A percentile compares a stretch with the other conserved stretches of the same genome.
phyloP scores from a whole-genome alignment of 148 eudicot species.

The Camellia sinensis region DNA sequence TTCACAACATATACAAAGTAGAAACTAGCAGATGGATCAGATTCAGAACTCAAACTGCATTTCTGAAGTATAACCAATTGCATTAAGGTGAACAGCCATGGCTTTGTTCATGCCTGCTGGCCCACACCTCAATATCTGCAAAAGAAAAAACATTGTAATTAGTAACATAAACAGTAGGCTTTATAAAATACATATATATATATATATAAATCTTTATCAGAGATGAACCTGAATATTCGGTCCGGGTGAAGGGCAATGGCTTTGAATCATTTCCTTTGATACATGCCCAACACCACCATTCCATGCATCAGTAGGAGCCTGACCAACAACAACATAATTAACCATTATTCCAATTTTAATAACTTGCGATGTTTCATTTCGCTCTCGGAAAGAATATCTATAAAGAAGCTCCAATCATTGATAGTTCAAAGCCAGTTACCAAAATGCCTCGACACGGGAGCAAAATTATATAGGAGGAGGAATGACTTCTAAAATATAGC shows the following conservation, averaged over 20 bases:
- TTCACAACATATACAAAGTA: too few species aligned
- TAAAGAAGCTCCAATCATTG: too few species aligned
- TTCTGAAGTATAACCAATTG: slow-evolving; percentile 31
- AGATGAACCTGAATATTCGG: slow-evolving; percentile 23
- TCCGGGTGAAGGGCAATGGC: slow-evolving; percentile 34
- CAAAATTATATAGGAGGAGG: too few species aligned
- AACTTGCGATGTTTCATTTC: too few species aligned
- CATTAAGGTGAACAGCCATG: slow-evolving; percentile 31
- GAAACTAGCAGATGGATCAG: too few species aligned
- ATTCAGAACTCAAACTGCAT: slow-evolving; percentile 40
- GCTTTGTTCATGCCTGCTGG: slow-evolving; percentile 41
- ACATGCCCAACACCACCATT: slow-evolving; percentile 31
- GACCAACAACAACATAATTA: not conserved
- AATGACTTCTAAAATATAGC: not conserved
- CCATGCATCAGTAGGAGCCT: slow-evolving; percentile 28
- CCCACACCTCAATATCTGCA: slow-evolving; percentile 41
- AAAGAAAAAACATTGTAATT: not conserved
- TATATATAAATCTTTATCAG: too few species aligned
- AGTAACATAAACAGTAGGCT: too few species aligned
- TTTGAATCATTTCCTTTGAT: slow-evolving; percentile 35
- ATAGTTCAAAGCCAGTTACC: not conserved
- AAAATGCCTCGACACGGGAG: too few species aligned
- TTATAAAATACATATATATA: too few species aligned
- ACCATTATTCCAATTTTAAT: too few species aligned
- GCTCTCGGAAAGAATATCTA: too few species aligned